These are phyloP conservation scores for Echium plantagineum DNA, from an alignment of 257 asterid genomes.

Conservation along the genomic window DNA sequence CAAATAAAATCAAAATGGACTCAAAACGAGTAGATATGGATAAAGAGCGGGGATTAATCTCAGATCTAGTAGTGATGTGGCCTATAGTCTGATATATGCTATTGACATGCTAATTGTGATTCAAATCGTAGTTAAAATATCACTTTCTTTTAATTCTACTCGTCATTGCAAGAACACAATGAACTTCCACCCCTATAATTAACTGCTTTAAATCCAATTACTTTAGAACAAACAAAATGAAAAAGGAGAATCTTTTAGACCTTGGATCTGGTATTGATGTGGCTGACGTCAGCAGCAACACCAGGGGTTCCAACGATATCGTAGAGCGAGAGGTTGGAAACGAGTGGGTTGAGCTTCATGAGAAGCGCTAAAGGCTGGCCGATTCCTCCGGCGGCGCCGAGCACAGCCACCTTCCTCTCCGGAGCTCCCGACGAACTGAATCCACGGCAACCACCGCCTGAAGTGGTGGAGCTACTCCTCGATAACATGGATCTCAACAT, in stretches of 20 bases:
- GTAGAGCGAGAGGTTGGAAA: constrained; percentile 63
- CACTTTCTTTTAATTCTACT: too few species aligned
- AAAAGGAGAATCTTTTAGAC: background rate
- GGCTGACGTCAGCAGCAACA: constrained; percentile 89
- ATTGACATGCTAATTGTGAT: too few species aligned
- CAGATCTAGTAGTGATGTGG: too few species aligned
- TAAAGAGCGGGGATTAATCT: too few species aligned
- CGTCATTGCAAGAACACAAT: too few species aligned
- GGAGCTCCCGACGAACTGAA: constrained; percentile 50
- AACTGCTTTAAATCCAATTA: too few species aligned
- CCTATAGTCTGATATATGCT: too few species aligned
- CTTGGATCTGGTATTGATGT: constrained; percentile 84
- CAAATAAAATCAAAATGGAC: too few species aligned
- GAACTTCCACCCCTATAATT: too few species aligned
- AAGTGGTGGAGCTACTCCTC: background rate
- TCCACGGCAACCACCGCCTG: constrained; percentile 22
- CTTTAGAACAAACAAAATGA: too few species aligned
- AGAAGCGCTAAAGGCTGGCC: constrained; percentile 82
- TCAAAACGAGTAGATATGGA: too few species aligned
- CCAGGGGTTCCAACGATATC: constrained; percentile 93
- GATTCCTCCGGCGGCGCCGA: constrained; percentile 94
- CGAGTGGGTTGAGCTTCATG: constrained; percentile 88
- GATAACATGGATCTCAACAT: background rate
- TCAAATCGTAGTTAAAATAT: too few species aligned
- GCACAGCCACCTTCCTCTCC: constrained; percentile 61